Evolutionary conservation across 257 asterid species (phyloP), one percentile per base, ranked within the genome.

Genomic region (Cinchona pubescens): DNA sequence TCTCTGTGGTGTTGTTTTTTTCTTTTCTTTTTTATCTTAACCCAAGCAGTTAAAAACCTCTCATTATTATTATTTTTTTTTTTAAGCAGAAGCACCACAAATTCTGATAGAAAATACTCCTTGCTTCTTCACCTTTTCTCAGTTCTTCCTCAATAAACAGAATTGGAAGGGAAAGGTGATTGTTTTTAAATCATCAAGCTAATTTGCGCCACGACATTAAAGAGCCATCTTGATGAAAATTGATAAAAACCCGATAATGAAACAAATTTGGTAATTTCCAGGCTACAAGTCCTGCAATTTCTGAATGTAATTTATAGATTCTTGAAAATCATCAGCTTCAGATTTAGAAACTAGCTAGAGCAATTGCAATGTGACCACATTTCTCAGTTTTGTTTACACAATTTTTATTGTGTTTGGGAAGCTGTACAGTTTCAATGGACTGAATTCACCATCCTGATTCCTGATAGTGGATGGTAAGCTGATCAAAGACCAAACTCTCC

Each of bases 1-100:
- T 72, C 69, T 58, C 68, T 40, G 68, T 40, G 76, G 69, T 72
- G 59, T 29, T 69, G 13, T 9, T 1, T 27, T 59, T 72, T 59
- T 16, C 1, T 56, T 56, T 25, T 37, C 4, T 51, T 56, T 43
- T 25, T 43, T 14, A 35, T 16, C 29, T 67, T n/a, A 23, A 11
- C 6, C 35, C 19, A 67, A 40, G 23, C 21, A 62, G 42, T 15
- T 14, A 4, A 60, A 62, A 32, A n/a, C n/a, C 32, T 1, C 30
- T n/a, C 63, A 56, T 56, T 56, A 32, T 56, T 27, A n/a, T 56
- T 56, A 15, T 1, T 32, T 59, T 30, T 7, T 58, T 15, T 58
- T 25, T 46, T 46, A n/a, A n/a, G n/a, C n/a, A n/a, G n/a, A n/a
- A n/a, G n/a, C n/a, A n/a, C n/a, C n/a, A n/a, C 37, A 11, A 27